A percentile compares a stretch with the other conserved stretches of the same genome.
phyloP scores from a whole-genome alignment of 768 basidiomycete genomes.

The Sistotremastrum niveocremeum region DNA sequence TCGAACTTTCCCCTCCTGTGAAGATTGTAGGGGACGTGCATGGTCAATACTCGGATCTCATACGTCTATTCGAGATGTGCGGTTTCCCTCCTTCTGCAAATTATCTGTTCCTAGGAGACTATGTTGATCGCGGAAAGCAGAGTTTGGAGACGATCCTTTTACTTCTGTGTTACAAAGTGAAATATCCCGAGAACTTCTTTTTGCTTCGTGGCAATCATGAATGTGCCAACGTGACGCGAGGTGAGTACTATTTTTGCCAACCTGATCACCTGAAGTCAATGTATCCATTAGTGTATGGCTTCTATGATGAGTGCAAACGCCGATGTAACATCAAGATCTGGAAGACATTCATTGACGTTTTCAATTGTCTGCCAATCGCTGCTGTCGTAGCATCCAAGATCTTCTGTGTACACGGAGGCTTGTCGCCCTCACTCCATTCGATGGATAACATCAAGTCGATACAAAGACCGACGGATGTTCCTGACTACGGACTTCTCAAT shows the following conservation, averaged over 20 bases:
- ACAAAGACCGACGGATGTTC: constrained; percentile 95
- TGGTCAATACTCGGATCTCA: constrained; percentile 97
- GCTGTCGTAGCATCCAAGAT: constrained; percentile 99
- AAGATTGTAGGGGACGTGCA: constrained; percentile 99
- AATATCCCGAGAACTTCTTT: constrained; percentile 99
- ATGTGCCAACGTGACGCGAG: constrained; percentile 97
- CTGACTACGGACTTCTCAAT: constrained; percentile 94
- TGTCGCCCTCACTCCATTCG: constrained; percentile 81
- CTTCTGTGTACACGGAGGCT: constrained; percentile 95
- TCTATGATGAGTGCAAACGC: constrained; percentile 99
- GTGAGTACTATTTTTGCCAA: constrained; percentile 30
- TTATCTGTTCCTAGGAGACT: constrained; percentile 98
- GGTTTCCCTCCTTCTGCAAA: constrained; percentile 96
- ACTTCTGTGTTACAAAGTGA: constrained; percentile 97
- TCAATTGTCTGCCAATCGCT: constrained; percentile 97
- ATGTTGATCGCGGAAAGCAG: constrained; percentile 98
- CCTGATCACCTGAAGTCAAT: constrained; percentile 7
- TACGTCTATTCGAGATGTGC: constrained; percentile 98
- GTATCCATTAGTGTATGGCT: constrained; percentile 71
- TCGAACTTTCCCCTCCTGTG: constrained; percentile 94
- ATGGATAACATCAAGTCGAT: constrained; percentile 99
- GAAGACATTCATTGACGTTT: constrained; percentile 99
- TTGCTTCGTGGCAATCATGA: constrained; percentile 96
- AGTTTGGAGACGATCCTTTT: constrained; percentile 96
- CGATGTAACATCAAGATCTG: constrained; percentile 99